phyloP scores from a whole-genome alignment of 306 rosid genomes.

The Lotus japonicus region DNA sequence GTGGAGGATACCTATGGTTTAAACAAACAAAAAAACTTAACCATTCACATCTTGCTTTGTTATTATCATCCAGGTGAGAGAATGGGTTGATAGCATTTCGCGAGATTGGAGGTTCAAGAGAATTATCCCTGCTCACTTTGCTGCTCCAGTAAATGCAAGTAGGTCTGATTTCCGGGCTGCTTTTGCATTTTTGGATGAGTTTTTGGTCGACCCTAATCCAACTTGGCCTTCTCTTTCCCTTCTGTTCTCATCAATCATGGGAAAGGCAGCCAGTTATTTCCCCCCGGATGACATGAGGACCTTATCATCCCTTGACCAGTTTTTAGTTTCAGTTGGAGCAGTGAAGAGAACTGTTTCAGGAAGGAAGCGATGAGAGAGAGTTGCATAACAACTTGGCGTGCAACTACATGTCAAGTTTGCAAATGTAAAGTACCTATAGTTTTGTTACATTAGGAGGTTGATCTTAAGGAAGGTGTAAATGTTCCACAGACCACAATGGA shows the following conservation, averaged over 20 bases:
- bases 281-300: conserved; percentile 98
- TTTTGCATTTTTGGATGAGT: conserved; percentile 83
- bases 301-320: conserved; percentile 79
- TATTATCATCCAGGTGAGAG: conserved; percentile 62
- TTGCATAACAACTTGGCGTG: not conserved
- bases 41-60: not conserved
- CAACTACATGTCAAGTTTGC: conserved; percentile 12
- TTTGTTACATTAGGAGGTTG: conserved; percentile 20
- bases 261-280: conserved; percentile 87
- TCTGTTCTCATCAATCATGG: conserved; percentile 67
- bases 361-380: conserved; percentile 38
- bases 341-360: conserved; percentile 93
- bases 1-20: too few species aligned
- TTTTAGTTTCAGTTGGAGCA: conserved; percentile 83
- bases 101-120: conserved; percentile 85
- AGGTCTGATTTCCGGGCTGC: conserved; percentile 70
- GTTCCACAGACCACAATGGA: not conserved
- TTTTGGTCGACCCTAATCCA: conserved; percentile 44
- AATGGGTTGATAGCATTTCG: conserved; percentile 78
- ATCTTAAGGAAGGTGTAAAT: conserved; percentile 25
- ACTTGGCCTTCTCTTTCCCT: conserved; percentile 60
- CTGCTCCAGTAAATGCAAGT: conserved; percentile 75
- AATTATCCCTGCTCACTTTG: conserved; percentile 88
- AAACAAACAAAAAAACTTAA: too few species aligned
- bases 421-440: conserved; percentile 18